These are phyloP conservation scores for Cardamine occulta DNA, from an alignment of 345 rosid genomes.

Conservation along the genomic window DNA sequence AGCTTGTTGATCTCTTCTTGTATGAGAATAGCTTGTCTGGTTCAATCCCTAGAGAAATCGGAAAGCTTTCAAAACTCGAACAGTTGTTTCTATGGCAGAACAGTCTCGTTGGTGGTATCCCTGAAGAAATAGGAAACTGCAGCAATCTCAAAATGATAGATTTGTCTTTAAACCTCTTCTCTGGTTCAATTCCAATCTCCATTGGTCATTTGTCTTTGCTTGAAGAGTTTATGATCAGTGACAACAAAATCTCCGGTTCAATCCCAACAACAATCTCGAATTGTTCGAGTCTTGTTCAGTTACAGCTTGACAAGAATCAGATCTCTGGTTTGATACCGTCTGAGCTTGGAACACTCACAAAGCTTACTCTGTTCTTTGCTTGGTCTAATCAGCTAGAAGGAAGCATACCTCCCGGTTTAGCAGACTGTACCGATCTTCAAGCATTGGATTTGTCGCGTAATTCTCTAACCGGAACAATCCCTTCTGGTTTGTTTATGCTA, in stretches of 20 bases:
- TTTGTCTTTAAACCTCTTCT: constrained; percentile 76
- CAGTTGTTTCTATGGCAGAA: constrained; percentile 80
- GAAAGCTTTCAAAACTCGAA: constrained; percentile 73
- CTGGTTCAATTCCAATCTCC: constrained; percentile 72
- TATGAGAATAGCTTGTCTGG: constrained; percentile 87
- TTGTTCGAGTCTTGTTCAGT: constrained; percentile 64
- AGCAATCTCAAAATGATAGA: constrained; percentile 70
- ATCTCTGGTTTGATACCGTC: constrained; percentile 85
- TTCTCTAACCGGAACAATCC: constrained; percentile 75
- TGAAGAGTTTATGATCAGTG: constrained; percentile 86
- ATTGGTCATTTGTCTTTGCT: constrained; percentile 64
- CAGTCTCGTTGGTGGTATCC: constrained; percentile 73
- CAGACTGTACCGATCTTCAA: constrained; percentile 63
- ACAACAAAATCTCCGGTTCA: constrained; percentile 84
- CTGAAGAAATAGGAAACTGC: constrained; percentile 89
- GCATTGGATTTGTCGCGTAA: constrained; percentile 84
- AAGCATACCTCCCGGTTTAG: constrained; percentile 76
- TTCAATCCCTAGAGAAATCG: constrained; percentile 70
- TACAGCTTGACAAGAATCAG: constrained; percentile 85
- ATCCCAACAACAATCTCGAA: constrained; percentile 73
- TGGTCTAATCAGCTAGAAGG: constrained; percentile 98
- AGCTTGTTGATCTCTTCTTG: constrained; percentile 78
- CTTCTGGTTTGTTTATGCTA: constrained; percentile 76
- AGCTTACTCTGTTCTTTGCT: constrained; percentile 73
- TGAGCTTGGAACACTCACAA: constrained; percentile 66